A percentile compares a stretch with the other conserved stretches of the same genome.
Conservation (phyloP, 2,329 filamentous ascomycete species). For the Hypoxylon sp. region DNA sequence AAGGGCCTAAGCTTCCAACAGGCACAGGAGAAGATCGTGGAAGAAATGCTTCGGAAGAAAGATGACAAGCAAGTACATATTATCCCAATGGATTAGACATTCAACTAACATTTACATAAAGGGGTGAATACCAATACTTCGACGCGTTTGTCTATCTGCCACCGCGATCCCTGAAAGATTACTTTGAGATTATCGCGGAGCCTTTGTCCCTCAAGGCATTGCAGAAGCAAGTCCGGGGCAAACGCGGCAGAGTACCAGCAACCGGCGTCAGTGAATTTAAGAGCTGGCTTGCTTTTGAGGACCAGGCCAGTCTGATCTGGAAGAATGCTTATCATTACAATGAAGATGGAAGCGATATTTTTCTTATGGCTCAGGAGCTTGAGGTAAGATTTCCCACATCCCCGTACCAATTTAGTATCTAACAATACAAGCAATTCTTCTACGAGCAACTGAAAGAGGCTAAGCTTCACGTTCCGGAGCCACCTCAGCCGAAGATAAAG, state of each 20-base stretch:
- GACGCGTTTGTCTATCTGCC: constrained; percentile 85
- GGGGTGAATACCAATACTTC: constrained; percentile 78
- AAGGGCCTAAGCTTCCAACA: constrained; percentile 83
- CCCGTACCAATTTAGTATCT: constrained; percentile 35
- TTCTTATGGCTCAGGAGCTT: constrained; percentile 80
- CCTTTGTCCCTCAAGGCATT: constrained; percentile 84
- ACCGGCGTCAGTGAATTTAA: constrained; percentile 80
- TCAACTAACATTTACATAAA: constrained; percentile 57
- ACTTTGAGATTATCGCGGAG: constrained; percentile 86
- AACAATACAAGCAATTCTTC: constrained; percentile 73
- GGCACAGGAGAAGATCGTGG: constrained; percentile 87
- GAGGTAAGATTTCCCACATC: constrained; percentile 69
- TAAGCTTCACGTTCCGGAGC: constrained; percentile 79
- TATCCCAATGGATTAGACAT: constrained; percentile 2
- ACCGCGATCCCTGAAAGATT: constrained; percentile 82
- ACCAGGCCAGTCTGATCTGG: constrained; percentile 87
- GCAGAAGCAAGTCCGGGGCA: constrained; percentile 82
- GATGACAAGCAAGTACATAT: constrained; percentile 71
- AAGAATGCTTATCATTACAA: constrained; percentile 91
- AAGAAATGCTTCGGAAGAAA: constrained; percentile 78
- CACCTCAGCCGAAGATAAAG: constrained; percentile 83
- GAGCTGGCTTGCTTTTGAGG: constrained; percentile 85
- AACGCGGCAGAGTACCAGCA: constrained; percentile 76
- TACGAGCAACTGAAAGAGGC: constrained; percentile 78
- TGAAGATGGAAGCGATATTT: constrained; percentile 90